A percentile compares a stretch with the other conserved stretches of the same genome.
These are phyloP conservation scores for Aspergillus felis DNA, from an alignment of 2,329 filamentous ascomycete species.

Conservation along the genomic window DNA sequence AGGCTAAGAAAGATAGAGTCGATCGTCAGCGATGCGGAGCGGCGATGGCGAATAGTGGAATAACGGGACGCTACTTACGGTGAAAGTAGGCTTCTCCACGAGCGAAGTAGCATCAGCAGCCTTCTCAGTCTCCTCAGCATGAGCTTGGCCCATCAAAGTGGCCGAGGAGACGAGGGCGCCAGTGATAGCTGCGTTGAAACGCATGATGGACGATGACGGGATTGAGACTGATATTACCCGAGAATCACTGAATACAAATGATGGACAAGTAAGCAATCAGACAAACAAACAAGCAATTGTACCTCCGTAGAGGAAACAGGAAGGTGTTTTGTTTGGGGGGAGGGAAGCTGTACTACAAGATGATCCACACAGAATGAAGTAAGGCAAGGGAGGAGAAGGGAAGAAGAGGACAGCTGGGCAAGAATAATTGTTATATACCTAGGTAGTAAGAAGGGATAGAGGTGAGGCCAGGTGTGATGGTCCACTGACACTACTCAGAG, in stretches of 20 bases:
- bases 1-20: conserved; percentile 55
- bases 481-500: neutral
- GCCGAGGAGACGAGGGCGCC: conserved; percentile 67
- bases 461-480: neutral
- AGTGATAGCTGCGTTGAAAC: conserved; percentile 74
- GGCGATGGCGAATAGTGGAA: conserved; percentile 5
- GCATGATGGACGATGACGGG: conserved; percentile 58
- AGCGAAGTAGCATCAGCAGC: conserved; percentile 49
- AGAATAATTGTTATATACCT: conserved; percentile 26
- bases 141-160: conserved; percentile 62
- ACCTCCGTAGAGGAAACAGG: conserved; percentile 13
- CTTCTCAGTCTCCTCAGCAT: conserved; percentile 66
- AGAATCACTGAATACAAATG: conserved; percentile 3
- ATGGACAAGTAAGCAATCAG: conserved; percentile 16
- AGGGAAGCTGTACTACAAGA: conserved; percentile 11
- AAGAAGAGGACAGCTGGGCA: conserved; percentile 18
- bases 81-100: conserved; percentile 75
- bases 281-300: conserved; percentile 15
- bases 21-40: conserved; percentile 12
- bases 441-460: conserved; percentile 11
- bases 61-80: conserved; percentile 57
- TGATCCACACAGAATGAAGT: conserved; percentile 6
- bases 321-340: neutral
- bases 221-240: neutral
- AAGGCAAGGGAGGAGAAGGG: conserved; percentile 11